A percentile compares a stretch with the other conserved stretches of the same genome.
Conservation (phyloP, 2,329 filamentous ascomycete genomes). For the Arachnomyces sp. region DNA sequence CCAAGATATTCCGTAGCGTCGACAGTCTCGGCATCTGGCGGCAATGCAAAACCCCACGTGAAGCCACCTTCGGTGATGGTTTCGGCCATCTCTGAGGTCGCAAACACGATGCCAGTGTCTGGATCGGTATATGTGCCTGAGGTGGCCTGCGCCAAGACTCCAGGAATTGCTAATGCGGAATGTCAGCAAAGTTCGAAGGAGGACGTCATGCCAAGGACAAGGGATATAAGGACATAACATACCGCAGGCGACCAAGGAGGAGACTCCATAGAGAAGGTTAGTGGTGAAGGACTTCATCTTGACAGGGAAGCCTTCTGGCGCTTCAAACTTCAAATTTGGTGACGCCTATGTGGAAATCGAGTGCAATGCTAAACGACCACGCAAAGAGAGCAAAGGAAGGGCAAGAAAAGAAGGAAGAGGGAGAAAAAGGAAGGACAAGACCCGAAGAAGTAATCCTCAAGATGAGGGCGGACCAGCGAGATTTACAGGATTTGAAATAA, state of each 20-base stretch:
- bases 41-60: constrained; percentile 2
- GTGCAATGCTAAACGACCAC: too few relatives aligned
- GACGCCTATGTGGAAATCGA: too few relatives aligned
- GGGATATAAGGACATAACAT: too few relatives aligned
- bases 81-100: neutral
- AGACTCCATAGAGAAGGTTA: neutral
- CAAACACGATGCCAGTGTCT: constrained; percentile 1
- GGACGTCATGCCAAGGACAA: neutral
- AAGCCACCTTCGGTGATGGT: neutral
- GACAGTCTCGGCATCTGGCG: constrained; percentile 4
- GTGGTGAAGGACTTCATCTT: constrained; percentile 1
- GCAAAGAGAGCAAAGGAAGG: too few relatives aligned
- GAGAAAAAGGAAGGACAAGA: too few relatives aligned
- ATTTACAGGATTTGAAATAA: too few relatives aligned
- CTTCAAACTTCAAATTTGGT: too few relatives aligned
- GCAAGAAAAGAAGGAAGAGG: too few relatives aligned
- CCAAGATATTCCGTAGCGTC: constrained; percentile 4
- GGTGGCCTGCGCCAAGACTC: neutral
- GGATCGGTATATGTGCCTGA: constrained; percentile 1
- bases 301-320: neutral
- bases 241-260: neutral
- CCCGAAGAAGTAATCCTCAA: too few relatives aligned
- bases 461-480: too few relatives aligned
- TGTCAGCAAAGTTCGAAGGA: neutral
- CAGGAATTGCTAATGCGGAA: neutral